Evolutionary conservation across 2,329 filamentous ascomycete genomes (phyloP).

Genomic region (Pseudogymnoascus verrucosus): DNA sequence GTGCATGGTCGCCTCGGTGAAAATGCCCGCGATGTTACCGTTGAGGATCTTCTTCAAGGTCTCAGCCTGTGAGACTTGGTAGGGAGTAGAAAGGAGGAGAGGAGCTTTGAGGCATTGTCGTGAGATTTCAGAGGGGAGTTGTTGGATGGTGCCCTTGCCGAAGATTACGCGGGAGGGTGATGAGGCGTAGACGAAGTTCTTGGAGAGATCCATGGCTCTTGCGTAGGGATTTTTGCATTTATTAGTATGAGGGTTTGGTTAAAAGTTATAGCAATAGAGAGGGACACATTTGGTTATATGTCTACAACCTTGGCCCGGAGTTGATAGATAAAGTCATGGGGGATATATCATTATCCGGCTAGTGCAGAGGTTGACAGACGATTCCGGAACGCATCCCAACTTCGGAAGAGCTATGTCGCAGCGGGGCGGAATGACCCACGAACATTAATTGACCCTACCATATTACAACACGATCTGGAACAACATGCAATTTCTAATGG

Average conservation of each 20-base stretch:
- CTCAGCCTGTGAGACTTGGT: slow-evolving; percentile 39
- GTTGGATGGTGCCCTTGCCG: slow-evolving; percentile 45
- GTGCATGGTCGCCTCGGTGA: slow-evolving; percentile 53
- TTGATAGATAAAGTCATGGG: background rate
- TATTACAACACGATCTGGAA: too few species aligned
- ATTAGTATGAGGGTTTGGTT: background rate
- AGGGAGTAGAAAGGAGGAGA: slow-evolving; percentile 47
- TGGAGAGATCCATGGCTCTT: slow-evolving; percentile 15
- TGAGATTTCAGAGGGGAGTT: slow-evolving; percentile 35
- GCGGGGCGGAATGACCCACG: too few species aligned
- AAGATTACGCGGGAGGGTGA: slow-evolving; percentile 49
- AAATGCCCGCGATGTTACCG: slow-evolving; percentile 40
- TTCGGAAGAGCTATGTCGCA: background rate
- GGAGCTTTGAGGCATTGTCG: slow-evolving; percentile 42
- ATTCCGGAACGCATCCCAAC: background rate
- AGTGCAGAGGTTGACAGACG: background rate
- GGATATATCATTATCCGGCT: background rate
- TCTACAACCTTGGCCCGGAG: background rate
- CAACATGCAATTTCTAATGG: too few species aligned
- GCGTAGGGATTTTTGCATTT: background rate
- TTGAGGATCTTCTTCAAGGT: slow-evolving; percentile 37
- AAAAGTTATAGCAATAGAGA: background rate
- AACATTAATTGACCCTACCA: too few species aligned
- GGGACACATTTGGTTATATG: background rate
- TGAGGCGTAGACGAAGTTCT: slow-evolving; percentile 44